phyloP scores from a whole-genome alignment of 2,329 filamentous ascomycete species.

The Claviceps arundinis region DNA sequence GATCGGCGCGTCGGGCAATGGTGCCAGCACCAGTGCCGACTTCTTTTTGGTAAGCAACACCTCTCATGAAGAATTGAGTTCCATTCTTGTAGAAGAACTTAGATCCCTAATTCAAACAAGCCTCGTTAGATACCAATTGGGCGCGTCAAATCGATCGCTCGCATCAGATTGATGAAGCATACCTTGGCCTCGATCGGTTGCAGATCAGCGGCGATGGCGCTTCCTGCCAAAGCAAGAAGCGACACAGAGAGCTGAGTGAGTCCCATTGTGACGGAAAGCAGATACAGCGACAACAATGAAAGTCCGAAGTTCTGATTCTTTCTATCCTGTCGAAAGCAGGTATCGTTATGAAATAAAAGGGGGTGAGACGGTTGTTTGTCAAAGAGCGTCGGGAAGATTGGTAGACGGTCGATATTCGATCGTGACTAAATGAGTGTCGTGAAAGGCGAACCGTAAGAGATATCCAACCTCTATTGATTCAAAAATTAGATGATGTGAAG shows the following conservation, averaged over 20 bases:
- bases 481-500: constrained; percentile 1
- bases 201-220: constrained; percentile 29
- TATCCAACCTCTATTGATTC: constrained; percentile 4
- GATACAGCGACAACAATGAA: neutral
- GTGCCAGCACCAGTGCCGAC: constrained; percentile 40
- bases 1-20: constrained; percentile 17
- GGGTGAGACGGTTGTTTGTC: neutral
- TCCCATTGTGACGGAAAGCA: constrained; percentile 17
- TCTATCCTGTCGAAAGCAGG: neutral
- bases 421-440: constrained; percentile 6
- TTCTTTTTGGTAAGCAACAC: constrained; percentile 90
- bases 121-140: neutral
- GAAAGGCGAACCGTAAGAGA: constrained; percentile 5
- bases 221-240: constrained; percentile 27
- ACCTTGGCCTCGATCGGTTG: constrained; percentile 60
- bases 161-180: constrained; percentile 7
- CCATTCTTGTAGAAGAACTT: constrained; percentile 82
- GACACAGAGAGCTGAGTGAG: constrained; percentile 19
- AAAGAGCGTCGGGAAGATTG: constrained; percentile 3
- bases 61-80: constrained; percentile 65
- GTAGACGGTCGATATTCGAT: neutral
- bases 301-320: neutral
- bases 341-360: neutral
- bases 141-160: neutral
- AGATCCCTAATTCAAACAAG: constrained; percentile 38